These are phyloP conservation scores for Setomelanomma holmii DNA, from an alignment of 2,329 filamentous ascomycete species.

Conservation along the genomic window DNA sequence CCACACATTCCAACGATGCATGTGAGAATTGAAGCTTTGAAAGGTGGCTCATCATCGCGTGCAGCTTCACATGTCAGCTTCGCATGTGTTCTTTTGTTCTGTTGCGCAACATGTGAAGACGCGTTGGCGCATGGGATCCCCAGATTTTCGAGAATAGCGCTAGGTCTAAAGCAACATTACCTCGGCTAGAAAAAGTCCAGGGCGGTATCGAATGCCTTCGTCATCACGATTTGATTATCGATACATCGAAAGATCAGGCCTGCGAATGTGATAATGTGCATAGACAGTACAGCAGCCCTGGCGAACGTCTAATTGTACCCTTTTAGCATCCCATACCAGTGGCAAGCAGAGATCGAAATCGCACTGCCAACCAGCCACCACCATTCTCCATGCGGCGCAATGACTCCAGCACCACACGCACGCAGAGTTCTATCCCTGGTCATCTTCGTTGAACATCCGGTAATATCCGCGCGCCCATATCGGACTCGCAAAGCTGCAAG, in stretches of 20 bases:
- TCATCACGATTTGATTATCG: constrained; percentile 5
- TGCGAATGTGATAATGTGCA: too few relatives aligned
- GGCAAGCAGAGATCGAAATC: constrained; percentile 19
- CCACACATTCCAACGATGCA: background rate
- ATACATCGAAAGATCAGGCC: too few relatives aligned
- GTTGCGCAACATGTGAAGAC: constrained; percentile 39
- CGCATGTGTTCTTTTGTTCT: constrained; percentile 12
- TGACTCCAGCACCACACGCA: constrained; percentile 2
- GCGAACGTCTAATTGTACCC: constrained; percentile 31
- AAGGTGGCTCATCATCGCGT: constrained; percentile 26
- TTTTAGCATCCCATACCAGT: constrained; percentile 37
- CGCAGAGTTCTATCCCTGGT: background rate
- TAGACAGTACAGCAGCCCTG: too few relatives aligned
- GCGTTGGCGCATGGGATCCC: constrained; percentile 16
- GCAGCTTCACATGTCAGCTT: constrained; percentile 41
- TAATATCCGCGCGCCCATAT: background rate
- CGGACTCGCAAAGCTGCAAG: constrained; percentile 18
- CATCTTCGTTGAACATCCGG: constrained; percentile 1
- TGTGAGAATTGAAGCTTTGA: background rate
- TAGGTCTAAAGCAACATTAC: constrained; percentile 14
- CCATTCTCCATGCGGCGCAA: constrained; percentile 1
- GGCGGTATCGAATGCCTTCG: constrained; percentile 13
- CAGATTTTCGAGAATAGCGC: constrained; percentile 7
- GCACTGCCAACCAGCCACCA: constrained; percentile 7
- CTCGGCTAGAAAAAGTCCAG: constrained; percentile 18